Evolutionary conservation across 768 basidiomycete species (phyloP).

Genomic region (Kwoniella bestiolae): DNA sequence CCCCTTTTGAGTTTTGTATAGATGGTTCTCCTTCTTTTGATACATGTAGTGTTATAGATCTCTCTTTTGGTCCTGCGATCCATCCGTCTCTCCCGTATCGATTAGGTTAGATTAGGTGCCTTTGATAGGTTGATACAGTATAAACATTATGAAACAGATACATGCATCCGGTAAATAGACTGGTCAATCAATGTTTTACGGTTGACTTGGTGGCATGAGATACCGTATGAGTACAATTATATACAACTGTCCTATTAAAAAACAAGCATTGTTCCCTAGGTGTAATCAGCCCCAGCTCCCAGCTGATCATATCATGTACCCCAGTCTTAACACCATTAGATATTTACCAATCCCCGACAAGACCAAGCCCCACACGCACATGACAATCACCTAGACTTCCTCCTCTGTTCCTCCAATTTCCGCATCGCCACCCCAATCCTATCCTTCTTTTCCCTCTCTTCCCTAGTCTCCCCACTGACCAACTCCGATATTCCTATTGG

Average conservation of each 20-base stretch:
- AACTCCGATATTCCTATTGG: slow-evolving; percentile 39
- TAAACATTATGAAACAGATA: background rate
- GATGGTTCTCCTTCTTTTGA: background rate
- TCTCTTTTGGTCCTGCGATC: too few relatives aligned
- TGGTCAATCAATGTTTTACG: background rate
- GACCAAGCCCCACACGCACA: background rate
- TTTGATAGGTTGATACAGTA: background rate
- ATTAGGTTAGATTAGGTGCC: too few relatives aligned
- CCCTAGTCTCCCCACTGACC: slow-evolving; percentile 27
- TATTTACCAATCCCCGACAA: too few relatives aligned
- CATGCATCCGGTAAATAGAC: background rate
- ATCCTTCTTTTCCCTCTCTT: slow-evolving; percentile 12
- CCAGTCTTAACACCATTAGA: background rate
- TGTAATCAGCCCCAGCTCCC: background rate
- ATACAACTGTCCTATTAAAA: too few relatives aligned
- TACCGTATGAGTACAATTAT: background rate
- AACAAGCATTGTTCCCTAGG: background rate
- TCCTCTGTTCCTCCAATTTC: slow-evolving; percentile 9
- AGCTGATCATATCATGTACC: background rate
- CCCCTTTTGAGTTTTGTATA: background rate
- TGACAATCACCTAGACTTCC: background rate
- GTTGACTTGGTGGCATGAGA: background rate
- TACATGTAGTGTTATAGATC: background rate
- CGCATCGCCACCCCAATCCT: slow-evolving; percentile 6
- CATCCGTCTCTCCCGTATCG: too few relatives aligned